These are phyloP conservation scores for Pythium coloratum DNA, from an alignment of 352 stramenopile species.

Conservation along the genomic window DNA sequence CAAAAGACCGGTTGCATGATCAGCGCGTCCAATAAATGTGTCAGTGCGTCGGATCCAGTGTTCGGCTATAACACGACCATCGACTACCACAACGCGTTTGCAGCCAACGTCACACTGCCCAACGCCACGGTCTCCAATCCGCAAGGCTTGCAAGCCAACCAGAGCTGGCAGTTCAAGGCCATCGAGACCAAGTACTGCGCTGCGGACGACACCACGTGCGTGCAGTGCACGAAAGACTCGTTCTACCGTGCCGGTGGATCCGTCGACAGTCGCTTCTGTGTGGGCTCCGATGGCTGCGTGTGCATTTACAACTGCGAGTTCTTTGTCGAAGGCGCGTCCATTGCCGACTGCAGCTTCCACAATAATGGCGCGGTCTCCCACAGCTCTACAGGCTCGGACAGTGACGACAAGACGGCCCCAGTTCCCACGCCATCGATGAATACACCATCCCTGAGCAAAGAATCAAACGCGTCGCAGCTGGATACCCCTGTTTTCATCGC, in stretches of 20 bases:
- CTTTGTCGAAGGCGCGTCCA: not conserved
- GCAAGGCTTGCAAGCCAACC: not conserved
- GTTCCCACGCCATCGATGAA: not conserved
- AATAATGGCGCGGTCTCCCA: not conserved
- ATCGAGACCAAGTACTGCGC: not conserved
- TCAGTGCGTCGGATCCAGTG: not conserved
- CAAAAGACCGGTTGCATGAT: conserved; percentile 6
- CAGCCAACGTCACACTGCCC: not conserved
- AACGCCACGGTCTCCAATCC: not conserved
- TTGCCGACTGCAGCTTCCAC: not conserved
- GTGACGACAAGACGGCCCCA: not conserved
- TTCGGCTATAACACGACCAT: not conserved
- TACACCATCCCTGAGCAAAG: not conserved
- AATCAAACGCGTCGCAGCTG: not conserved
- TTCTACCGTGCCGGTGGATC: not conserved
- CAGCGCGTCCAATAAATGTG: not conserved
- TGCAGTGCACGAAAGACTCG: not conserved
- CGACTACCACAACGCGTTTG: conserved; percentile 2
- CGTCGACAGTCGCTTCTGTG: conserved; percentile 14
- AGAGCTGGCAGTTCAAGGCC: not conserved
- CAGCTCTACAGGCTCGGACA: not conserved
- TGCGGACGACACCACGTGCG: not conserved
- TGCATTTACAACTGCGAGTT: conserved; percentile 14
- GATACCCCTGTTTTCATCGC: not conserved
- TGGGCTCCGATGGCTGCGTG: conserved; percentile 9